phyloP scores from a whole-genome alignment of 78 protist genomes.

The Speleostelium caveatum region DNA sequence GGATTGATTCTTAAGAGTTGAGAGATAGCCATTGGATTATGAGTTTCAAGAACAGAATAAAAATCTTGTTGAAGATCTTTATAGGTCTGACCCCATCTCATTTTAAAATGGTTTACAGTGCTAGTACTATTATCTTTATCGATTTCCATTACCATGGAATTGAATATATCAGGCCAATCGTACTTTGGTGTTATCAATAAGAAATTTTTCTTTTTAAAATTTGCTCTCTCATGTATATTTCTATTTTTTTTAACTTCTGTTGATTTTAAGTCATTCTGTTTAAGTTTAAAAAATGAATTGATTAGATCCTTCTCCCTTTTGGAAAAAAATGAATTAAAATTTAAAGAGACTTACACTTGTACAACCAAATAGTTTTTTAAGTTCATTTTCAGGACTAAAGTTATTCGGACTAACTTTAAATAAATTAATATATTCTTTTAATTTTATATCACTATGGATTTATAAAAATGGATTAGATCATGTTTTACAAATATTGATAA shows the following conservation, averaged over 20 bases:
- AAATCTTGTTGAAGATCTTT: constrained; percentile 43
- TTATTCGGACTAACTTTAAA: background rate
- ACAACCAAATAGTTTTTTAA: constrained; percentile 69
- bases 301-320: too few species aligned
- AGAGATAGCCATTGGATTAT: constrained; percentile 51
- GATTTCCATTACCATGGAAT: constrained; percentile 40
- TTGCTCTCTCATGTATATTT: background rate
- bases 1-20: constrained; percentile 45
- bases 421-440: constrained; percentile 3
- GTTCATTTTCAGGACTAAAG: constrained; percentile 42
- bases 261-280: background rate
- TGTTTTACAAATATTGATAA: background rate
- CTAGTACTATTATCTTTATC: background rate
- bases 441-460: background rate
- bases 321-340: too few species aligned
- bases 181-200: constrained; percentile 30
- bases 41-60: constrained; percentile 27
- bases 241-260: constrained; percentile 55
- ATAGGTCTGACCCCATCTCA: constrained; percentile 52
- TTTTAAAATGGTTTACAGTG: constrained; percentile 12
- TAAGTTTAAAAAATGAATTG: background rate
- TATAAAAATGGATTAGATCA: background rate
- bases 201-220: constrained; percentile 46
- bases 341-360: constrained; percentile 9
- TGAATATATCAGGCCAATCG: constrained; percentile 50